These are phyloP conservation scores for Botrytis sinoallii DNA, from an alignment of 2,329 filamentous ascomycete species.

Conservation along the genomic window DNA sequence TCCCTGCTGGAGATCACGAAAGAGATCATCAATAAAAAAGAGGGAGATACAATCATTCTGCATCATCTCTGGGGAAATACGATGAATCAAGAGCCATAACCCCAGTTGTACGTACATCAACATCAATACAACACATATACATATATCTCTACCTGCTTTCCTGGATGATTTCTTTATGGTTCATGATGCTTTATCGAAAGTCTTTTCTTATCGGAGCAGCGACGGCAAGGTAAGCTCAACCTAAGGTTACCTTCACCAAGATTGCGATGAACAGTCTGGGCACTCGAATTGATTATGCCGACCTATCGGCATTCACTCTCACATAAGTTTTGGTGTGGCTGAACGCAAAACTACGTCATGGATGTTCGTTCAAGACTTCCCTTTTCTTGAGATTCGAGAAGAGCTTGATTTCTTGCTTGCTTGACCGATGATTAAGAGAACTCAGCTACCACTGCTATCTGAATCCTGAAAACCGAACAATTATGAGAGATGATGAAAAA, in stretches of 20 bases:
- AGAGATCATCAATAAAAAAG: background rate
- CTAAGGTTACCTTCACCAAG: too few relatives aligned
- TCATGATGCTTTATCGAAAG: background rate
- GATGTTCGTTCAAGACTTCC: background rate
- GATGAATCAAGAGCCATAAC: background rate
- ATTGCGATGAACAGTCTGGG: background rate
- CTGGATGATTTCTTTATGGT: background rate
- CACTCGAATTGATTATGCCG: background rate
- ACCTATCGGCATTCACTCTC: background rate
- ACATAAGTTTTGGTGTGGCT: background rate
- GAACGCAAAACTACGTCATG: slow-evolving; percentile 5
- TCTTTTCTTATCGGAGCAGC: background rate
- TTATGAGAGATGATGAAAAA: background rate
- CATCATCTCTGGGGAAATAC: background rate
- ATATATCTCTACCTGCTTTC: background rate
- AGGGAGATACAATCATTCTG: background rate
- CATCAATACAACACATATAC: background rate
- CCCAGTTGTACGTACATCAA: background rate
- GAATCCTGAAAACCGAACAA: background rate
- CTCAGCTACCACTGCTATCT: background rate
- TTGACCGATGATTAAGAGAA: background rate
- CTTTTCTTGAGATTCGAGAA: background rate
- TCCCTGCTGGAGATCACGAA: slow-evolving; percentile 14
- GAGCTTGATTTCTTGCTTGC: background rate
- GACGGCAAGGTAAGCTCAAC: background rate